Evolutionary conservation across 1,284 basidiomycete genomes (phyloP), one percentile per base, ranked within the genome.

Genomic region (Sanghuangporus weigelae): DNA sequence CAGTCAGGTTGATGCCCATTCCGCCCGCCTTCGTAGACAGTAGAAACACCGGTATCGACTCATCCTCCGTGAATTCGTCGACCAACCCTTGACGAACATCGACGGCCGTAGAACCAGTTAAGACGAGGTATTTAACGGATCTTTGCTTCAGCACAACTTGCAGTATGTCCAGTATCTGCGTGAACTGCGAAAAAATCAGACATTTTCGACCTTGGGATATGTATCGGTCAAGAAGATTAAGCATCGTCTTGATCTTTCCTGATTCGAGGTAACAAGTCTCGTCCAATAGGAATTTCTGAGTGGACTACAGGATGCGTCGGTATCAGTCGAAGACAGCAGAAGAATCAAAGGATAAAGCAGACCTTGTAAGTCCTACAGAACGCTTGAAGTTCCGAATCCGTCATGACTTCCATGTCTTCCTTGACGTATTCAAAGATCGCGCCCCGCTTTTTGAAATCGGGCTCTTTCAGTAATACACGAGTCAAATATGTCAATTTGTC

Each of bases 171-270:
- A 98, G 82, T 57, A 97, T 87, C 80, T 98, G 95, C 3, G 93
- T 95, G 75, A 98, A 98, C 92, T 96, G 95, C 42, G 93, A 96
- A 76, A 99, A 99, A 61, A 99, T 89, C 67, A 99, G 79, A 60
- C 97, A 83, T 66, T 96, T 90, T 68, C 96, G 88, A 54, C 84
- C 85, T 66, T 93, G 84, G 40, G 78, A 77, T 63, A 80, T 76
- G 72, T 95, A 96, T 31, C 82, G 78, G 7, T 85, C 79, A 8
- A 99, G 81, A 16, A 97, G 82, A 58, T 81, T 78, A 64, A 94
- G 75, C 49, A 99, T 78, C 35, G 84, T 85, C 38, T 84, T 80
- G 62, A 99, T 81, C 76, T 99, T 99, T 67, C 96, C 97, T 2
- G 95, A 89, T 68, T 97, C 86, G 62, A 95, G 78, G 77, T 93